Evolutionary conservation across 2,329 filamentous ascomycete species (phyloP).

Genomic region (Purpureocillium lavendulum): DNA sequence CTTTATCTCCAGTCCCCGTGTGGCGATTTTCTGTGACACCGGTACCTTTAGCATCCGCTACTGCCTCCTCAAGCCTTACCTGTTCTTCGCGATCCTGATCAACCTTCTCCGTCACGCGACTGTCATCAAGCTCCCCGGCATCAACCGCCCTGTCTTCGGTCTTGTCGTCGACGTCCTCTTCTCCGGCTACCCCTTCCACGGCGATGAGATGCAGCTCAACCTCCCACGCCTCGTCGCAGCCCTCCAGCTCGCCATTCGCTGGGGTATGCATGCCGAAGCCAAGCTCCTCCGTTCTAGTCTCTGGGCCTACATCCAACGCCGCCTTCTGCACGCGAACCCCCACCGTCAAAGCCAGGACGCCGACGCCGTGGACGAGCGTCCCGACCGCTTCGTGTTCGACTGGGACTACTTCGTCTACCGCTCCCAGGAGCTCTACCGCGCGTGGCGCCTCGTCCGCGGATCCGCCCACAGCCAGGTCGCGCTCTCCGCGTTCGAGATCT

Average conservation of each 20-base stretch:
- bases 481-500: not conserved
- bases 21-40: too few relatives aligned
- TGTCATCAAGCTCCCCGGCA: too few relatives aligned
- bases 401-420: slow-evolving; percentile 11
- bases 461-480: too few relatives aligned
- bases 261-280: not conserved
- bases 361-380: not conserved
- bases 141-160: not conserved
- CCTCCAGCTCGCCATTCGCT: not conserved
- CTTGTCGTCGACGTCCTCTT: not conserved
- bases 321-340: not conserved
- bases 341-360: not conserved
- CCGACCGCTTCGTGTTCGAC: slow-evolving; percentile 4
- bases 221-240: not conserved
- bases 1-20: too few relatives aligned
- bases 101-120: too few relatives aligned
- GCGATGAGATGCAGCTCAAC: not conserved
- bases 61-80: too few relatives aligned
- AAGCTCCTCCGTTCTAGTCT: slow-evolving; percentile 11
- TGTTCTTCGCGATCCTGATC: too few relatives aligned
- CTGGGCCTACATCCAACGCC: not conserved
- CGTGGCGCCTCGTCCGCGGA: slow-evolving; percentile 8
- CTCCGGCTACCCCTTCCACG: not conserved
- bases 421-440: slow-evolving; percentile 15
- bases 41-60: too few relatives aligned